Evolutionary conservation across 306 rosid species (phyloP), one percentile per base, ranked within the genome.

Genomic region (Dryas drummondii): DNA sequence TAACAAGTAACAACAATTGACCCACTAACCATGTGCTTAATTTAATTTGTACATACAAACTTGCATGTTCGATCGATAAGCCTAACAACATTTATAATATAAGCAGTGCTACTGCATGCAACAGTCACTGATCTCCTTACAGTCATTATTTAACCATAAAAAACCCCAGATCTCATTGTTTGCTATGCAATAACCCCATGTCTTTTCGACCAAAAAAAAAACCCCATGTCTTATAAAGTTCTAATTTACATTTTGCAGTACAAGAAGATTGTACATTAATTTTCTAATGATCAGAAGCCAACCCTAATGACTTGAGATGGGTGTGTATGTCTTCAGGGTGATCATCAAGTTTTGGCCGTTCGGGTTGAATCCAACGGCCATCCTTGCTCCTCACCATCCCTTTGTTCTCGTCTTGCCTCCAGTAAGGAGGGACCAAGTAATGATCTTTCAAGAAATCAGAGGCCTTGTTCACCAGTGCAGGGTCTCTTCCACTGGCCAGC

Each of bases 301-400:
- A 84, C 60, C 87, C 87, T 4, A 90, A 60, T 69, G 78, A 83
- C 11, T 8, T 71, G 84, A 90, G 87, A 75, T 85, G 90, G 72
- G 59, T 86, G 59, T 82, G 86, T 9, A 80, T 84, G 71, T 91
- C 92, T 27, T 80, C 56, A 15, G 91, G 88, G 63, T 90, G 96
- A 60, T 87, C 90, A 0, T 88, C 88, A 14, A 84, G 77, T 40
- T 90, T 87, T 0, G 91, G 86, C 57, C 98, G 81, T 54, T 93
- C 98, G 7, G 91, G 88, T 68, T 90, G 98, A 11, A 86, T 64
- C 98, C 98, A 90, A 1, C 98, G 90, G 8, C 98, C 98, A 48
- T 90, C 94, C 50, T 76, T 72, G 82, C 74, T 77, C 68, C 85
- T 80, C 37, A 87, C 78, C 96, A 93, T 88, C 5, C 98, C 98